Evolutionary conservation across 2,329 filamentous ascomycete species (phyloP).

Genomic region (Neopestalotiopsis clavispora): DNA sequence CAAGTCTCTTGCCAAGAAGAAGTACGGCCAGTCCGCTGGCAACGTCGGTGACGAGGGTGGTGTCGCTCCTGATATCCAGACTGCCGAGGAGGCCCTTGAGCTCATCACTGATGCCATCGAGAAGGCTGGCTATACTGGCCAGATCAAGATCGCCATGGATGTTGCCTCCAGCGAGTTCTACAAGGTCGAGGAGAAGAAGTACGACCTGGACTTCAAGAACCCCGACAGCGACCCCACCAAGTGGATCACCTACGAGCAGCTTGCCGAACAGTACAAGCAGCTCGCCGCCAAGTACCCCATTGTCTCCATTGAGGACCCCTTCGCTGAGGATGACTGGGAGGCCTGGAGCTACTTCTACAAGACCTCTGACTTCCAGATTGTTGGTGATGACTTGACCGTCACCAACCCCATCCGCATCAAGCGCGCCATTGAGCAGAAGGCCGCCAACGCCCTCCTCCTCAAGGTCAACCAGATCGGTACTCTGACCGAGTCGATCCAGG

Average conservation of each 20-base stretch:
- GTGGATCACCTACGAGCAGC: constrained; percentile 98
- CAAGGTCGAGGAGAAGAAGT: constrained; percentile 97
- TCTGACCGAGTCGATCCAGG: constrained; percentile 97
- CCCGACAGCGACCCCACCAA: constrained; percentile 93
- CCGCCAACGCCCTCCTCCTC: constrained; percentile 95
- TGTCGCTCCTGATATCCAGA: constrained; percentile 98
- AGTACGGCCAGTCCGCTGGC: constrained; percentile 97
- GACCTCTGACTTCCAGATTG: constrained; percentile 97
- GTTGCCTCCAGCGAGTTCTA: constrained; percentile 99
- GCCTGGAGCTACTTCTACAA: constrained; percentile 99
- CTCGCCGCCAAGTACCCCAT: constrained; percentile 97
- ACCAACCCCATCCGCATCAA: constrained; percentile 99
- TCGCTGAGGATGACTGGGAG: constrained; percentile 99
- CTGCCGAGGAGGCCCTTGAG: constrained; percentile 92
- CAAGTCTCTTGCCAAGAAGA: constrained; percentile 97
- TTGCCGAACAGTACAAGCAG: constrained; percentile 87
- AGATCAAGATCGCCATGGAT: constrained; percentile 99
- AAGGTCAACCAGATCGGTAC: constrained; percentile 99
- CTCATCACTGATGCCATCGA: constrained; percentile 95
- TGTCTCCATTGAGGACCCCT: constrained; percentile 98
- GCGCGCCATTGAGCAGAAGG: constrained; percentile 99
- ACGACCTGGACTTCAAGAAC: constrained; percentile 99
- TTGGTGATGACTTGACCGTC: constrained; percentile 97
- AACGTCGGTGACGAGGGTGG: constrained; percentile 99
- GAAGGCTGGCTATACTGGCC: constrained; percentile 90